Conservation (phyloP, 2,329 filamentous ascomycete genomes). For the Cladobotryum protrusum region DNA sequence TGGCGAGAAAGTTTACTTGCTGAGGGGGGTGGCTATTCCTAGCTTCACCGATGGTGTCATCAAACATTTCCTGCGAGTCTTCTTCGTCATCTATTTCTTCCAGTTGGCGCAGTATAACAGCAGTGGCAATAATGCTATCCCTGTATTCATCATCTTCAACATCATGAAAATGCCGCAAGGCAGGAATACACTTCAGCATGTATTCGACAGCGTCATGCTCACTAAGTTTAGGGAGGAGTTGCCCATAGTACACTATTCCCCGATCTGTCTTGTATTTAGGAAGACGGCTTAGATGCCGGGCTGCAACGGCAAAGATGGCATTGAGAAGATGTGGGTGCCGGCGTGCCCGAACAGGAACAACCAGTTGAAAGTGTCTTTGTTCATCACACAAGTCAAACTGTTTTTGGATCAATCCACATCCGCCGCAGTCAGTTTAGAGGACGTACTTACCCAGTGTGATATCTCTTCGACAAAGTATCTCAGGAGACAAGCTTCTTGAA, state of each 20-base stretch:
- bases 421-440: background rate
- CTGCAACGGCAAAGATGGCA: slow-evolving; percentile 35
- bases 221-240: slow-evolving; percentile 29
- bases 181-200: slow-evolving; percentile 34
- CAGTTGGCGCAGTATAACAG: slow-evolving; percentile 34
- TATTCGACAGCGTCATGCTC: slow-evolving; percentile 35
- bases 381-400: slow-evolving; percentile 37
- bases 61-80: slow-evolving; percentile 14
- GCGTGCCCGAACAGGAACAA: slow-evolving; percentile 29
- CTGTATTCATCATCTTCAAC: slow-evolving; percentile 32
- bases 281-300: slow-evolving; percentile 32
- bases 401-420: slow-evolving; percentile 7
- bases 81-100: slow-evolving; percentile 37
- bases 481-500: slow-evolving; percentile 33
- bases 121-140: slow-evolving; percentile 35
- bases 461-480: slow-evolving; percentile 35
- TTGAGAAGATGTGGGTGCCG: slow-evolving; percentile 33
- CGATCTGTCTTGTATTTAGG: slow-evolving; percentile 31
- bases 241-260: slow-evolving; percentile 33
- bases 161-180: slow-evolving; percentile 31
- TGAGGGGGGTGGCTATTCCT: background rate
- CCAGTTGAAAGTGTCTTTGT: slow-evolving; percentile 33
- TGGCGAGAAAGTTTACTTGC: slow-evolving; percentile 34
- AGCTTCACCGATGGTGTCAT: background rate
- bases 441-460: slow-evolving; percentile 30